Conservation (phyloP, 129 eudicot species). For the Helianthus tuberosus region DNA sequence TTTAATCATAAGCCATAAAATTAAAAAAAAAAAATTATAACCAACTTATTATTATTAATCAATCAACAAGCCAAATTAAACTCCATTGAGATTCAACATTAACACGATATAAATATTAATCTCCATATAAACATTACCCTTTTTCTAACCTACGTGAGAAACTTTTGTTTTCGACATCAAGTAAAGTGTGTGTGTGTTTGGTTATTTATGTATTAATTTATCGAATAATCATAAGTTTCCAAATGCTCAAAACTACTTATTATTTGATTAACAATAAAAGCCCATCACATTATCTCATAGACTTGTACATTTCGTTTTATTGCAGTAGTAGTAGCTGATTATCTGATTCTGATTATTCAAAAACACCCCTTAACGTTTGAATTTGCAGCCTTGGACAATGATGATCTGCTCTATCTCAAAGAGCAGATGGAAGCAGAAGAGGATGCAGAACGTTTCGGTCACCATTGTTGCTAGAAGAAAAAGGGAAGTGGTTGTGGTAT, state of each 20-base stretch:
- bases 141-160: no score
- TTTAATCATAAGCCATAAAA: neutral
- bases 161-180: no score
- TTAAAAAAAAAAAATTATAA: neutral
- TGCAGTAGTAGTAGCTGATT: neutral
- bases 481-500: no score
- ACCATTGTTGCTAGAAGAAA: no score
- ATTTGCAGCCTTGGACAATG: constrained; percentile 97
- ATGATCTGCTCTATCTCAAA: constrained; percentile 95
- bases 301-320: neutral
- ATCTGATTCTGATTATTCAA: neutral
- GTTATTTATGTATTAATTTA: no score
- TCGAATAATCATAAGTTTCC: no score
- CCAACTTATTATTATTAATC: neutral
- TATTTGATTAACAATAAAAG: neutral
- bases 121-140: no score
- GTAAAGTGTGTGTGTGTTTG: no score
- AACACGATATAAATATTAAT: no score
- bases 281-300: constrained; percentile 2
- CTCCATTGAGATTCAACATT: constrained; percentile 1
- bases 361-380: constrained; percentile 37
- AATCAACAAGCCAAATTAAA: constrained; percentile 18
- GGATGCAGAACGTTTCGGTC: constrained; percentile 80
- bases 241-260: neutral
- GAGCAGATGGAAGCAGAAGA: constrained; percentile 99